Conservation (phyloP, 139 green algal genomes). For the Coelastrella sp. region DNA sequence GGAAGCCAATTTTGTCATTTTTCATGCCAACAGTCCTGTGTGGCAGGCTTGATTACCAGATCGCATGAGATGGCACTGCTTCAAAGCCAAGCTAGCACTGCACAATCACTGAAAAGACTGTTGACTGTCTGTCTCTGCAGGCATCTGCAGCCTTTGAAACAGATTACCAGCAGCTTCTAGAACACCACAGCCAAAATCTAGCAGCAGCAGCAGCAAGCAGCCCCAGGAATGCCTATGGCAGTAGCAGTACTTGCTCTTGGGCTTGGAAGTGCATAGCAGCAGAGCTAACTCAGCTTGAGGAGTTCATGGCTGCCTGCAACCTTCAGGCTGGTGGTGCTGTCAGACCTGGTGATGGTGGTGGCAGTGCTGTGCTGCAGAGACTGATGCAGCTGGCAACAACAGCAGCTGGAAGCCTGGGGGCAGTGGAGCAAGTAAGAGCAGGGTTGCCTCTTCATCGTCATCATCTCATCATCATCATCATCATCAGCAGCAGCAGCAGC, state of each 20-base stretch:
- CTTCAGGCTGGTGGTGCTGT: not conserved
- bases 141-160: constrained; percentile 2
- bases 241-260: not conserved
- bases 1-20: not conserved
- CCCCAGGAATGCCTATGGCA: not conserved
- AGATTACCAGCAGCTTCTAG: constrained; percentile 1
- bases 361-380: not conserved
- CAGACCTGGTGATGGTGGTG: not conserved
- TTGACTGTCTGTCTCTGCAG: not conserved
- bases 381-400: constrained; percentile 17
- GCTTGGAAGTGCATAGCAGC: not conserved
- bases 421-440: not conserved
- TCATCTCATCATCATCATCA: too few species aligned
- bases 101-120: not conserved
- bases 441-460: too few species aligned
- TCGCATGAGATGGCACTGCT: not conserved
- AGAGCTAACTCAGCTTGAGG: not conserved
- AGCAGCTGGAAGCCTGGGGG: not conserved
- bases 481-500: not conserved
- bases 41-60: not conserved
- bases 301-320: not conserved
- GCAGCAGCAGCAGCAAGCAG: not conserved
- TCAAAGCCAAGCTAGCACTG: not conserved
- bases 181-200: constrained; percentile 4
- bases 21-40: not conserved